Percentiles rank a stretch among this genome's conserved stretches.
Conservation (phyloP, 768 basidiomycete genomes). For the Chiua virens region DNA sequence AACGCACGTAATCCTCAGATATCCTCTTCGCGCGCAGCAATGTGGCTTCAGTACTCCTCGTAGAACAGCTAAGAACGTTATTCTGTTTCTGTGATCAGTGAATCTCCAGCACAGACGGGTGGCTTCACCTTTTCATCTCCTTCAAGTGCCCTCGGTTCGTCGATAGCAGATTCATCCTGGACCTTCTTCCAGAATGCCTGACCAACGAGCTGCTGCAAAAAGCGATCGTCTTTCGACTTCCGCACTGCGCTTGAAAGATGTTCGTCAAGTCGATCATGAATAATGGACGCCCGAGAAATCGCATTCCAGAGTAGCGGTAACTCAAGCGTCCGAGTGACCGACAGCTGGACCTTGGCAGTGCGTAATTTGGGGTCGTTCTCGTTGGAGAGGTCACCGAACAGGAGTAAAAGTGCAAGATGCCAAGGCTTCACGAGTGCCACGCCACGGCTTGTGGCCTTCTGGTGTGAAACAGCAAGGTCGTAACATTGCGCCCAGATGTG, state of each 20-base stretch:
- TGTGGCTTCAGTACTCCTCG: no score
- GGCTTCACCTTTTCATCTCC: no score
- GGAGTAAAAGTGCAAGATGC: constrained; percentile 5
- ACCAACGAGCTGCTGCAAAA: not conserved
- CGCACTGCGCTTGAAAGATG: not conserved
- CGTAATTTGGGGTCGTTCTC: not conserved
- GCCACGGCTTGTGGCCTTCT: not conserved
- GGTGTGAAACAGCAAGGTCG: no score
- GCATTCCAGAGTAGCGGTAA: constrained; percentile 8
- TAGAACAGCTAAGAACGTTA: no score
- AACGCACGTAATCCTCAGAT: no score
- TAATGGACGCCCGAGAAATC: constrained; percentile 1
- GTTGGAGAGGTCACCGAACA: constrained; percentile 1
- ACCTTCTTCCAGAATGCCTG: constrained; percentile 2
- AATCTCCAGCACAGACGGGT: not conserved
- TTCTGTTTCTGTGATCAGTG: no score
- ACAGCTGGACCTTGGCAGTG: not conserved
- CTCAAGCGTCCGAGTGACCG: not conserved
- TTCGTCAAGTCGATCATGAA: not conserved
- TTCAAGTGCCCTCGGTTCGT: not conserved
- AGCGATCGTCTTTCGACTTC: no score
- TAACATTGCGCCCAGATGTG: not conserved
- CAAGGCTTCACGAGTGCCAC: constrained; percentile 4
- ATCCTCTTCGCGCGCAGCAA: no score
- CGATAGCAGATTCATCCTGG: not conserved